Evolutionary conservation across 768 basidiomycete species (phyloP).

Genomic region (Russula ochroleuca): DNA sequence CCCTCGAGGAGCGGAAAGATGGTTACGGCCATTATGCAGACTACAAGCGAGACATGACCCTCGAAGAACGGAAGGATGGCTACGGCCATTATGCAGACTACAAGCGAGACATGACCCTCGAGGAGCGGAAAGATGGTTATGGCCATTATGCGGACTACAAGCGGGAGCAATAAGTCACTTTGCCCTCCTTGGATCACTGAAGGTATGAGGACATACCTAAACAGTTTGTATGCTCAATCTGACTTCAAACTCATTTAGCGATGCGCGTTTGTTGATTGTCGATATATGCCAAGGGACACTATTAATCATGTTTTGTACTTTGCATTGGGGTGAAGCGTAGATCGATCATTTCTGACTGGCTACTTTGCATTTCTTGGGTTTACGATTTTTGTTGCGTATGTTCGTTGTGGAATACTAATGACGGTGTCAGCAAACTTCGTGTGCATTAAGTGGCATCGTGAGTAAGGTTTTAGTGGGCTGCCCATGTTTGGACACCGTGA

Average conservation of each 20-base stretch:
- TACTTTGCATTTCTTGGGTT: background rate
- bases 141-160: background rate
- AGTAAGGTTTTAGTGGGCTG: background rate
- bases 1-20: background rate
- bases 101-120: background rate
- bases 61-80: background rate
- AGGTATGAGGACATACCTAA: background rate
- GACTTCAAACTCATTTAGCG: background rate
- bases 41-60: background rate
- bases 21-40: accelerated
- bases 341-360: background rate
- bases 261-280: background rate
- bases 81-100: accelerated
- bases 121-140: background rate
- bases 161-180: too few relatives aligned
- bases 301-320: background rate
- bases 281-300: background rate
- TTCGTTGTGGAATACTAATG: background rate
- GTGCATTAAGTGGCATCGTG: background rate
- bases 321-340: background rate
- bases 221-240: background rate
- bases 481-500: too few relatives aligned
- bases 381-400: background rate
- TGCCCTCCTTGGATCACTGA: too few relatives aligned
- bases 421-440: background rate